Evolutionary conservation across 495 filamentous ascomycete genomes (phyloP).

Genomic region (Penicillium egyptiacum): DNA sequence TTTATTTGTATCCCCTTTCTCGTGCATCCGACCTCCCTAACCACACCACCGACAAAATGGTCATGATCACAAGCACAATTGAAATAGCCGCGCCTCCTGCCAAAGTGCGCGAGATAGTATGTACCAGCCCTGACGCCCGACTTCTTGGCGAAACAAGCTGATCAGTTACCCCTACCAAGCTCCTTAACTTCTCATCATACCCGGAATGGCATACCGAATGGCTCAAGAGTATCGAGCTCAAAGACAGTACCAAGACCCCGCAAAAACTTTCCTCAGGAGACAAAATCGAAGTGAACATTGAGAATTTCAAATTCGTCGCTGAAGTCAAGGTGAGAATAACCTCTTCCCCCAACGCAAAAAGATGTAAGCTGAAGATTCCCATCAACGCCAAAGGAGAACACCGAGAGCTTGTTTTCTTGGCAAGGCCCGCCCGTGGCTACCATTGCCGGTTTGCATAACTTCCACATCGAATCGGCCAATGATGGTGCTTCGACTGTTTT

Average conservation of each 20-base stretch:
- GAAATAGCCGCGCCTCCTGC: slow-evolving; percentile 31
- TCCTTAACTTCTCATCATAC: slow-evolving; percentile 29
- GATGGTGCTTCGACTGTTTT: slow-evolving; percentile 30
- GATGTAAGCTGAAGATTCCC: slow-evolving; percentile 5
- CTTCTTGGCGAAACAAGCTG: neutral
- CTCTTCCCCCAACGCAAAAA: neutral
- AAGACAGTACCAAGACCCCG: slow-evolving; percentile 19
- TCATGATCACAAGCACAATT: slow-evolving; percentile 21
- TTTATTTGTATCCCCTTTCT: slow-evolving; percentile 2
- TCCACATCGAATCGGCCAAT: slow-evolving; percentile 27
- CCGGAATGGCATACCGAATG: slow-evolving; percentile 32
- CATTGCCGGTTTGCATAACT: slow-evolving; percentile 26
- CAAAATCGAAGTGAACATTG: slow-evolving; percentile 28
- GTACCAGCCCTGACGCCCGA: neutral
- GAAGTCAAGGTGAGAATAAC: slow-evolving; percentile 23
- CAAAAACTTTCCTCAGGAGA: slow-evolving; percentile 20
- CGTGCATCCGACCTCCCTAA: neutral
- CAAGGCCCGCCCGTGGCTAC: slow-evolving; percentile 33
- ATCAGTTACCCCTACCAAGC: slow-evolving; percentile 16
- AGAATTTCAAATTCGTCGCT: slow-evolving; percentile 29
- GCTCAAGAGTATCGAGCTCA: slow-evolving; percentile 23
- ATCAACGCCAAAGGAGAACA: slow-evolving; percentile 20
- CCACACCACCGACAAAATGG: slow-evolving; percentile 2
- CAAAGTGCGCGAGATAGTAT: slow-evolving; percentile 33
- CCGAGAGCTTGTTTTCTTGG: slow-evolving; percentile 28